Conservation (phyloP, 2,329 filamentous ascomycete species). For the Claviceps humidiphila region DNA sequence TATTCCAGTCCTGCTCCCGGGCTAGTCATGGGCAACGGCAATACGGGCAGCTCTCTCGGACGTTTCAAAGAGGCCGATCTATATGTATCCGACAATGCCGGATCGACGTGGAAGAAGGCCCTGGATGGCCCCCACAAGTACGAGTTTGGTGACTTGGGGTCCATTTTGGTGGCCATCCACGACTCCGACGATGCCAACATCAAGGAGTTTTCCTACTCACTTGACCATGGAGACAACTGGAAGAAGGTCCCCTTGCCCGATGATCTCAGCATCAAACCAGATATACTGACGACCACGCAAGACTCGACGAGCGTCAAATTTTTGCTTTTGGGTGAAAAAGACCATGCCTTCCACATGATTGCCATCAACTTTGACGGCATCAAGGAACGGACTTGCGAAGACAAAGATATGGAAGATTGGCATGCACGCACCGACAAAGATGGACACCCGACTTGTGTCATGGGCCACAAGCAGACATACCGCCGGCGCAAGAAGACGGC, state of each 20-base stretch:
- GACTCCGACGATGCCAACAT: conserved; percentile 54
- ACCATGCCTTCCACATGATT: conserved; percentile 49
- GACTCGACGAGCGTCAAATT: conserved; percentile 93
- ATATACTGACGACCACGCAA: conserved; percentile 70
- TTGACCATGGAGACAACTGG: conserved; percentile 86
- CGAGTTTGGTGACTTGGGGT: conserved; percentile 89
- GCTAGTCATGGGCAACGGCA: conserved; percentile 86
- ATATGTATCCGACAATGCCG: conserved; percentile 84
- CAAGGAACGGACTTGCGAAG: conserved; percentile 64
- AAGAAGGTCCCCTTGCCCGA: conserved; percentile 53
- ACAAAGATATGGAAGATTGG: conserved; percentile 78
- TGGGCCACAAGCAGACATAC: conserved; percentile 90
- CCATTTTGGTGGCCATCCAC: conserved; percentile 69
- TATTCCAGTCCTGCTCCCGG: conserved; percentile 92
- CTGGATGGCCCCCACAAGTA: conserved; percentile 82
- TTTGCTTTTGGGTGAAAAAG: conserved; percentile 54
- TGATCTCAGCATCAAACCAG: conserved; percentile 53
- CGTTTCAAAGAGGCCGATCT: conserved; percentile 62
- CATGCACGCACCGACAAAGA: conserved; percentile 69
- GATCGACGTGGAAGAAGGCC: conserved; percentile 66
- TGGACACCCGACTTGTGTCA: conserved; percentile 73
- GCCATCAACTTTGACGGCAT: conserved; percentile 74
- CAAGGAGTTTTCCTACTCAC: conserved; percentile 55
- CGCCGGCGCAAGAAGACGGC: conserved; percentile 72
- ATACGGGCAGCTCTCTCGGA: conserved; percentile 64